Conservation (phyloP, 1,139 yeast genomes). For the Blastobotrys serpentis region DNA sequence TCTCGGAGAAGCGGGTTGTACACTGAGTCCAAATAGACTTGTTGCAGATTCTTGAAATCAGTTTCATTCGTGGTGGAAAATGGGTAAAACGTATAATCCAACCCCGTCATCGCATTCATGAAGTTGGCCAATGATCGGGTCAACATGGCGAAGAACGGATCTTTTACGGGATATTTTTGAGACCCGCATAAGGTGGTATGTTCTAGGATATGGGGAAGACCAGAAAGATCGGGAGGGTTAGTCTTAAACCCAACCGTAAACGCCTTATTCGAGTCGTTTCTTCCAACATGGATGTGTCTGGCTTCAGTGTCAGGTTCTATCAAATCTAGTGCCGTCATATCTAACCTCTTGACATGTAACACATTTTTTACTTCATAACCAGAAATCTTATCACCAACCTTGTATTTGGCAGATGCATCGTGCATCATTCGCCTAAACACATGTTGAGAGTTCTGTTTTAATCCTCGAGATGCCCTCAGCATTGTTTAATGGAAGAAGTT, state of each 20-base stretch:
- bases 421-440: neutral
- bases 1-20: conserved; percentile 74
- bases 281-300: conserved; percentile 79
- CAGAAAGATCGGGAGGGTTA: conserved; percentile 88
- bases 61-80: conserved; percentile 87
- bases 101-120: conserved; percentile 99
- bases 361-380: conserved; percentile 67
- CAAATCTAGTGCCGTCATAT: conserved; percentile 73
- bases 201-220: conserved; percentile 93
- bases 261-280: conserved; percentile 71
- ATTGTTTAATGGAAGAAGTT: too few relatives aligned
- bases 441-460: too few relatives aligned
- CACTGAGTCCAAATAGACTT: conserved; percentile 85
- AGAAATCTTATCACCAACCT: conserved; percentile 55
- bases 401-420: conserved; percentile 6
- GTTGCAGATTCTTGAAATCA: conserved; percentile 82
- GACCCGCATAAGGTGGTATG: conserved; percentile 97
- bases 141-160: conserved; percentile 96
- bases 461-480: too few relatives aligned
- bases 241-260: conserved; percentile 91
- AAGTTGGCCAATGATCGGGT: conserved; percentile 84
- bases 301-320: conserved; percentile 70
- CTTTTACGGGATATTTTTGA: conserved; percentile 84
- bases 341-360: conserved; percentile 74
- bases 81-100: conserved; percentile 92